A percentile compares a stretch with the other conserved stretches of the same genome.
Conservation (phyloP, 139 green algal species). For the Raphidocelis subcapitata region DNA sequence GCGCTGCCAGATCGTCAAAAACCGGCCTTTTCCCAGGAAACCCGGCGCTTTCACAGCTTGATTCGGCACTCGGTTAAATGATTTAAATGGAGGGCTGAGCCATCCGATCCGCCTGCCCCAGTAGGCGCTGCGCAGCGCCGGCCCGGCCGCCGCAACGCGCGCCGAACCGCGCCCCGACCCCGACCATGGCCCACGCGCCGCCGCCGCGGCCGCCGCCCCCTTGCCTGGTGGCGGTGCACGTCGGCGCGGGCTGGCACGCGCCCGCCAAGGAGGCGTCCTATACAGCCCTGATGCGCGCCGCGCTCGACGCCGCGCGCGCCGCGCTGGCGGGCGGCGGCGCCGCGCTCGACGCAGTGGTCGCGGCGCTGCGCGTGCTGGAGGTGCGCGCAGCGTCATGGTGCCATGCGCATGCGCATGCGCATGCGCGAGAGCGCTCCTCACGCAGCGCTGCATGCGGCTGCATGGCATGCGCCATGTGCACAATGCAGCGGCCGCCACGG, state of each 20-base stretch:
- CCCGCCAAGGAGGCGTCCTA: constrained; percentile 51
- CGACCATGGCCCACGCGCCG: too few relatives aligned
- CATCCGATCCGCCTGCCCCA: too few relatives aligned
- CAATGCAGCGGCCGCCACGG: neutral
- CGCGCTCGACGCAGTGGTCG: constrained; percentile 41
- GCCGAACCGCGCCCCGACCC: too few relatives aligned
- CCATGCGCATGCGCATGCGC: neutral
- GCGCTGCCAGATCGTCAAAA: too few relatives aligned
- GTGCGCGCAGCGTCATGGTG: constrained; percentile 15
- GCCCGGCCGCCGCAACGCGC: too few relatives aligned
- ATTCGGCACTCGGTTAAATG: too few relatives aligned
- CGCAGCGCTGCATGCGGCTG: neutral
- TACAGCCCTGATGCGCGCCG: constrained; percentile 43
- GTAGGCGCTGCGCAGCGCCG: too few relatives aligned
- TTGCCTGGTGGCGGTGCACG: constrained; percentile 75
- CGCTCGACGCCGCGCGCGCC: constrained; percentile 38
- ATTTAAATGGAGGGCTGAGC: too few relatives aligned
- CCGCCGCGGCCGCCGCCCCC: constrained; percentile 11
- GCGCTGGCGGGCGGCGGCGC: constrained; percentile 24
- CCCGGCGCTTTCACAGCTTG: too few relatives aligned
- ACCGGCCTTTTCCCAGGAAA: too few relatives aligned
- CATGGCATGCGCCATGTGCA: neutral
- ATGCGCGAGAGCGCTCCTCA: neutral
- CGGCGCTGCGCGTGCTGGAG: constrained; percentile 59
- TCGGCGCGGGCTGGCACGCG: constrained; percentile 65